Percentiles rank a stretch among this genome's conserved stretches.
Evolutionary conservation across 2,329 filamentous ascomycete species (phyloP).

Genomic region (Beauveria australis): DNA sequence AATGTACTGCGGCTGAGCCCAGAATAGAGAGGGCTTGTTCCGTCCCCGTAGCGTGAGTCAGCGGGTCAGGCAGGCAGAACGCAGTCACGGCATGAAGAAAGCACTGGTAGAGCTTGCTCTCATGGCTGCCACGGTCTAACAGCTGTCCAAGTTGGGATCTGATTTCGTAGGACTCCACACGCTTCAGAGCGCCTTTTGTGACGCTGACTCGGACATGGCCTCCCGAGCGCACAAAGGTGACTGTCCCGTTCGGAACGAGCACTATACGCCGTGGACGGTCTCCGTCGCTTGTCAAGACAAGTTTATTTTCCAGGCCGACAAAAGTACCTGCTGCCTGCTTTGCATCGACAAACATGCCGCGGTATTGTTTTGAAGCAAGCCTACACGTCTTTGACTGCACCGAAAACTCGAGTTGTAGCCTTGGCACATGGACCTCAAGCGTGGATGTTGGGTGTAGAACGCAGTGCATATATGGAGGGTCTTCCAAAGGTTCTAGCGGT

Average conservation of each 20-base stretch:
- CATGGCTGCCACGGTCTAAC: conserved; percentile 37
- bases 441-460: too few species aligned
- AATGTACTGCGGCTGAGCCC: conserved; percentile 24
- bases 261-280: not conserved
- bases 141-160: conserved; percentile 40
- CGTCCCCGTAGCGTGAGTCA: conserved; percentile 39
- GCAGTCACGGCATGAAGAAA: conserved; percentile 46
- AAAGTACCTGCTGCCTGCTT: too few species aligned
- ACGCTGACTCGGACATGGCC: not conserved
- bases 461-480: too few species aligned
- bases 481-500: too few species aligned
- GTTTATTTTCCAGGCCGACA: too few species aligned
- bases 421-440: too few species aligned
- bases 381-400: too few species aligned
- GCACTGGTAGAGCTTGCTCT: conserved; percentile 39
- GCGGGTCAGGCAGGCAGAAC: conserved; percentile 35
- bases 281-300: too few species aligned
- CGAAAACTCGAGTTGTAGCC: too few species aligned
- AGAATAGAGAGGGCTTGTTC: conserved; percentile 42
- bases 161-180: conserved; percentile 35
- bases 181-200: not conserved
- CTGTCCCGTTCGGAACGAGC: not conserved
- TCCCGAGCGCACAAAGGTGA: not conserved
- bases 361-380: too few species aligned
- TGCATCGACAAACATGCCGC: too few species aligned